Evolutionary conservation across 495 filamentous ascomycete species (phyloP).

Genomic region (Astrothelium macrocarpum): DNA sequence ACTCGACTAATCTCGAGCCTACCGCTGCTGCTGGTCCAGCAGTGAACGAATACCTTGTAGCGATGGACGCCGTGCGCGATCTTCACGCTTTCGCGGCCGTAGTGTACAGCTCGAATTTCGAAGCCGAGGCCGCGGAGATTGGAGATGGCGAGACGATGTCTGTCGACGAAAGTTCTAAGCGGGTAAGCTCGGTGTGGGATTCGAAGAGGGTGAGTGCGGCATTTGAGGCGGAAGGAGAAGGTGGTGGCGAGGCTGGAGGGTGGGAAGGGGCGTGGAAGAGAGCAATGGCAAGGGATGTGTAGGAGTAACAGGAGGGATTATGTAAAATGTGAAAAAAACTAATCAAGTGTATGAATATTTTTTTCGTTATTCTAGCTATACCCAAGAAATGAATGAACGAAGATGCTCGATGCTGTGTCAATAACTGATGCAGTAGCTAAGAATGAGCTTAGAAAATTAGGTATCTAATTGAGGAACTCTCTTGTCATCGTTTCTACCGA

Average conservation of each 20-base stretch:
- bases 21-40: not conserved
- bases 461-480: no score
- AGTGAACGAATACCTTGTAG: slow-evolving; percentile 73
- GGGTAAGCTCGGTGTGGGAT: not conserved
- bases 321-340: no score
- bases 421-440: no score
- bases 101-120: slow-evolving; percentile 87
- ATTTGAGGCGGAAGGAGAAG: slow-evolving; percentile 28
- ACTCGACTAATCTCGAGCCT: slow-evolving; percentile 40
- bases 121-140: slow-evolving; percentile 41
- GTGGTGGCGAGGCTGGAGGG: slow-evolving; percentile 33
- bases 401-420: no score
- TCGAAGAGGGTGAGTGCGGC: slow-evolving; percentile 15
- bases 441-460: no score
- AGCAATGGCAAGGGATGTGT: slow-evolving; percentile 36
- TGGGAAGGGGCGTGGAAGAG: slow-evolving; percentile 61
- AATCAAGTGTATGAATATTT: no score
- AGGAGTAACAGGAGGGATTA: no score
- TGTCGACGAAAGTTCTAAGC: not conserved
- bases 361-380: no score
- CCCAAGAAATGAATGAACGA: no score
- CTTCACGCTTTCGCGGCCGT: slow-evolving; percentile 92
- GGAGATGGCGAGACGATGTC: not conserved
- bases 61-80: slow-evolving; percentile 64
- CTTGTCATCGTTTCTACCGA: no score